A percentile compares a stretch with the other conserved stretches of the same genome.
phyloP scores from a whole-genome alignment of 805 yeast genomes.

The Barnettozyma sucrosica region DNA sequence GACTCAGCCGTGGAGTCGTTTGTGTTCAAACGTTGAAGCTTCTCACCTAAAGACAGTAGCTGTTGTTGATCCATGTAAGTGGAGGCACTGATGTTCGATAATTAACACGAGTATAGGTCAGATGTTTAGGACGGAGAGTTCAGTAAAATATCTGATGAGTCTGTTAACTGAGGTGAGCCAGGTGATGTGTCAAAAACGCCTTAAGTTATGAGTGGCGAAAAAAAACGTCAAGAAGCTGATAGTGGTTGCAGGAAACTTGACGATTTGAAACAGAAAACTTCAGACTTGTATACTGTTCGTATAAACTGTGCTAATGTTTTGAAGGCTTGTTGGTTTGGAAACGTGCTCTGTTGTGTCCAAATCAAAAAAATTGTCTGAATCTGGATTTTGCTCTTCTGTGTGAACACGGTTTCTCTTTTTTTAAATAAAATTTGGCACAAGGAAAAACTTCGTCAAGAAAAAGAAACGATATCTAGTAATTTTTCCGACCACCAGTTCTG shows the following conservation, averaged over 20 bases:
- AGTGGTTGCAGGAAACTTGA: neutral
- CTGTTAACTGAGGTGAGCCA: neutral
- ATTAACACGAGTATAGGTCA: neutral
- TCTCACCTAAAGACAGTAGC: constrained; percentile 7
- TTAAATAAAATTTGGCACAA: neutral
- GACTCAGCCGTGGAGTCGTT: constrained; percentile 20
- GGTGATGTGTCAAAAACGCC: constrained; percentile 1
- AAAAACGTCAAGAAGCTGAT: neutral
- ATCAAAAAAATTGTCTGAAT: neutral
- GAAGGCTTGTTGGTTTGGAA: neutral
- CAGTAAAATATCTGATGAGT: neutral
- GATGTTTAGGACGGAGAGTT: neutral
- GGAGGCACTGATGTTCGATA: neutral
- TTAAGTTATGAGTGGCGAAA: neutral
- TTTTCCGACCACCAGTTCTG: neutral
- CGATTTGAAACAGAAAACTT: neutral
- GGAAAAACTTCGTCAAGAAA: neutral
- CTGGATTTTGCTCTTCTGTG: neutral
- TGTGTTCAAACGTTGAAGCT: constrained; percentile 19
- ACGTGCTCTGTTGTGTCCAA: neutral
- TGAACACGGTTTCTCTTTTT: neutral
- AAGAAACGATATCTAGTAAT: neutral
- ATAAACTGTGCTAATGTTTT: no score
- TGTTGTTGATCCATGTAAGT: constrained; percentile 6
- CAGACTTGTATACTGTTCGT: neutral